Evolutionary conservation across 139 green algal species (phyloP).

Genomic region (Micractinium conductrix): DNA sequence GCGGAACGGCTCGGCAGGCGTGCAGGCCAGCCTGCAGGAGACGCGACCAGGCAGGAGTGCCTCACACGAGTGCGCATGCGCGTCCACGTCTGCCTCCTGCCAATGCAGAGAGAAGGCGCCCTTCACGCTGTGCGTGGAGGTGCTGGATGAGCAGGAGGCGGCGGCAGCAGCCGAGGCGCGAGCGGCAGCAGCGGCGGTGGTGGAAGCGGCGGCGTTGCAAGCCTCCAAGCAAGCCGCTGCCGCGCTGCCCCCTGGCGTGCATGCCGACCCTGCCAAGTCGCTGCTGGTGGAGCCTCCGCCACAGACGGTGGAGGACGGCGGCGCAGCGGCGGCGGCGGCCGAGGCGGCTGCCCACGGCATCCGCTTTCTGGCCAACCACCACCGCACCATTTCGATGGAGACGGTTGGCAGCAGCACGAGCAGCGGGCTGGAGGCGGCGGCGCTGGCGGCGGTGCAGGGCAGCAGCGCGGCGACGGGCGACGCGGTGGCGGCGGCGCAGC

Average conservation of each 20-base stretch:
- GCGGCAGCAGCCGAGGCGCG: conserved; percentile 4
- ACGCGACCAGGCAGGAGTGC: too few relatives aligned
- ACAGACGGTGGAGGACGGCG: not conserved
- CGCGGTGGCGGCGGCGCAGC: not conserved
- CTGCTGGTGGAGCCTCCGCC: not conserved
- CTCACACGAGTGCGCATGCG: too few relatives aligned
- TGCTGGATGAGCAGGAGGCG: conserved; percentile 59
- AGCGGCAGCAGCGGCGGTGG: not conserved
- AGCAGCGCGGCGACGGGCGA: conserved; percentile 34
- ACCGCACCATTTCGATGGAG: conserved; percentile 34
- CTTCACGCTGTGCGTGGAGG: conserved; percentile 87
- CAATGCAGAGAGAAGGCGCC: conserved; percentile 73
- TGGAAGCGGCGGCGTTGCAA: not conserved
- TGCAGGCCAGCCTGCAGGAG: not conserved
- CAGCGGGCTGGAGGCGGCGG: conserved; percentile 24
- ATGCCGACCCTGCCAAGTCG: conserved; percentile 27
- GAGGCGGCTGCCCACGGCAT: conserved; percentile 39
- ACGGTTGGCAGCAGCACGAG: conserved; percentile 14
- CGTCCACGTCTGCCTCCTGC: not conserved
- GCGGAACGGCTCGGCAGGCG: too few relatives aligned
- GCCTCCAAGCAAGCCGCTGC: not conserved
- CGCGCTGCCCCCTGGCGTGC: not conserved
- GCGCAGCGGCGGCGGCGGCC: conserved; percentile 4
- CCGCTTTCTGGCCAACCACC: conserved; percentile 37
- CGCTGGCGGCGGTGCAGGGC: conserved; percentile 44